Conservation (phyloP, 139 green algal species). For the Haematococcus sp. region DNA sequence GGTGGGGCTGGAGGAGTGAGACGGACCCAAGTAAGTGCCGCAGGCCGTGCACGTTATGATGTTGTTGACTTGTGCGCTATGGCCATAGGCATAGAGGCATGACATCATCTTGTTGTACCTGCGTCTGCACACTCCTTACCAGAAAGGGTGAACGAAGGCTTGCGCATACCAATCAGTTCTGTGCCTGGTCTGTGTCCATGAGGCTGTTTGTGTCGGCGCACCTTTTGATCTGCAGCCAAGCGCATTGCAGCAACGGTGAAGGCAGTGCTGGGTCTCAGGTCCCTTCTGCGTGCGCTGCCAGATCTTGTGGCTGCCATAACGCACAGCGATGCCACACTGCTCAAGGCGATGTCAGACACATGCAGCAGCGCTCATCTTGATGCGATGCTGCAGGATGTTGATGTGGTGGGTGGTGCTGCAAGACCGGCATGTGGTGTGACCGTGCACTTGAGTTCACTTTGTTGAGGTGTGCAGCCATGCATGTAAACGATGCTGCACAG, state of each 20-base stretch:
- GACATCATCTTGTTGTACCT: too few species aligned
- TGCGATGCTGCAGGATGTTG: slow-evolving; percentile 16
- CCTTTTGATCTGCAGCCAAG: background rate
- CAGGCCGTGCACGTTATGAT: background rate
- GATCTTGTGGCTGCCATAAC: slow-evolving; percentile 35
- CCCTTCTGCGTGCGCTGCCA: slow-evolving; percentile 45
- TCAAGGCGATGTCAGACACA: slow-evolving; percentile 30
- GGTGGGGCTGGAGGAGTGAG: background rate
- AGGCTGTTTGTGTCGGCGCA: too few species aligned
- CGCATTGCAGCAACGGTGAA: slow-evolving; percentile 44
- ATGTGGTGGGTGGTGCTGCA: slow-evolving; percentile 14
- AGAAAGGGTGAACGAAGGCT: too few species aligned
- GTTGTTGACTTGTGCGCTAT: too few species aligned
- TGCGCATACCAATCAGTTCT: too few species aligned
- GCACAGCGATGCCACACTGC: slow-evolving; percentile 28
- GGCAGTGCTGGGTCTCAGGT: slow-evolving; percentile 52
- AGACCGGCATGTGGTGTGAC: background rate
- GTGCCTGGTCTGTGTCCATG: too few species aligned
- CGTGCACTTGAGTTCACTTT: too few species aligned
- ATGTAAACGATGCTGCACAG: too few species aligned
- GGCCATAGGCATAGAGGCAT: too few species aligned
- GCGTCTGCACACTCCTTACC: too few species aligned
- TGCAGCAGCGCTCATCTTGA: slow-evolving; percentile 12
- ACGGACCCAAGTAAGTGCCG: background rate
- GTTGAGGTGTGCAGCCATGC: too few species aligned